phyloP scores from a whole-genome alignment of 331 rosid species.

The Malus hybrid region DNA sequence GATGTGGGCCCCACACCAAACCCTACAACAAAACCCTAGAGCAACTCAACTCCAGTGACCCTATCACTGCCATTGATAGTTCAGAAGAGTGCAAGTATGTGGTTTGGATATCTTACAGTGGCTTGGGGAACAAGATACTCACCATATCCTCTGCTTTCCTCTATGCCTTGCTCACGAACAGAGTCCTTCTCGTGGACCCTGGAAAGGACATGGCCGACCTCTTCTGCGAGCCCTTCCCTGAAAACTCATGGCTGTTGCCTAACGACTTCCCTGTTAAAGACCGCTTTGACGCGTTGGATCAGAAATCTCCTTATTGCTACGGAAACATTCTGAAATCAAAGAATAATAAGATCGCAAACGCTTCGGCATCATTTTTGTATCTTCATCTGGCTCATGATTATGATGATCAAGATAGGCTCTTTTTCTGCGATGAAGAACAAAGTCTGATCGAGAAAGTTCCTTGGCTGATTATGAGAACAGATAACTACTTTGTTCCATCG shows the following conservation, averaged over 20 bases:
- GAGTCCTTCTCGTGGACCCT: slow-evolving; percentile 46
- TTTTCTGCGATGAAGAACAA: slow-evolving; percentile 65
- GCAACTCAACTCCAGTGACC: background rate
- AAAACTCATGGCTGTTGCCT: slow-evolving; percentile 59
- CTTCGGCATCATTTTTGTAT: slow-evolving; percentile 3
- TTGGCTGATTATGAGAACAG: slow-evolving; percentile 46
- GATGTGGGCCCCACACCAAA: slow-evolving; percentile 44
- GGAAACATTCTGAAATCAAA: slow-evolving; percentile 51
- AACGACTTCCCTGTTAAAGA: slow-evolving; percentile 35
- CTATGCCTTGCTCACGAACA: slow-evolving; percentile 43
- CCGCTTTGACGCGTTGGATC: slow-evolving; percentile 16
- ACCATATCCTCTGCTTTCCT: slow-evolving; percentile 48
- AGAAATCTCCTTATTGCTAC: slow-evolving; percentile 31
- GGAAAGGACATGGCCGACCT: slow-evolving; percentile 39
- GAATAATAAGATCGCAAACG: background rate
- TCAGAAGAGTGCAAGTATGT: slow-evolving; percentile 40
- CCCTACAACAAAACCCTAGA: slow-evolving; percentile 6
- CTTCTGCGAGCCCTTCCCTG: slow-evolving; percentile 59
- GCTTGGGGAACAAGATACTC: slow-evolving; percentile 59
- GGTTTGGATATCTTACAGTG: slow-evolving; percentile 42
- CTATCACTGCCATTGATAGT: background rate
- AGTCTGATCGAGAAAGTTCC: slow-evolving; percentile 16
- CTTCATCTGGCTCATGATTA: slow-evolving; percentile 62
- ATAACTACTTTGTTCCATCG: slow-evolving; percentile 57
- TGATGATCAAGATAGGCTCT: slow-evolving; percentile 44